A percentile compares a stretch with the other conserved stretches of the same genome.
Conservation (phyloP, 352 stramenopile genomes). For the Pythium phragmiticola region DNA sequence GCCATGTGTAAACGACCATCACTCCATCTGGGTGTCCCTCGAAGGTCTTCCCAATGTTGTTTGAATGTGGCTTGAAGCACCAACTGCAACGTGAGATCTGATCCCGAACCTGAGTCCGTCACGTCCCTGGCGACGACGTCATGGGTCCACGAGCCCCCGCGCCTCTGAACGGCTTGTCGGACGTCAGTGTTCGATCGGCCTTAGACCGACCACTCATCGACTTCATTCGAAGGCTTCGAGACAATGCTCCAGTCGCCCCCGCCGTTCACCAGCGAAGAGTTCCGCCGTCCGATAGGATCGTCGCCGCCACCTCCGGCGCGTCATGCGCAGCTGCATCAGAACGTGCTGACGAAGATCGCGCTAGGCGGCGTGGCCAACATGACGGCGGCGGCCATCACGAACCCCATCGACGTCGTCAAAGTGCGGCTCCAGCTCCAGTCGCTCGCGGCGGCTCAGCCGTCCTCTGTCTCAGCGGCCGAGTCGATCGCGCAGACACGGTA, state of each 20-base stretch:
- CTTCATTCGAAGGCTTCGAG: background rate
- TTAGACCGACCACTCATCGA: background rate
- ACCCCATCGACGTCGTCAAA: slow-evolving; percentile 66
- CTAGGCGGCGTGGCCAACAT: slow-evolving; percentile 65
- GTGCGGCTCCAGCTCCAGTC: slow-evolving; percentile 43
- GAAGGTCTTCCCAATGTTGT: slow-evolving; percentile 6
- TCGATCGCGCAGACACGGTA: slow-evolving; percentile 40
- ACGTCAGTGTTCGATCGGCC: slow-evolving; percentile 7
- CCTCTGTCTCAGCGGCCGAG: background rate
- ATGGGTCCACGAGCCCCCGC: background rate
- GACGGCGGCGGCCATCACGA: slow-evolving; percentile 43
- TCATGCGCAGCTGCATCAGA: slow-evolving; percentile 50
- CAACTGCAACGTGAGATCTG: slow-evolving; percentile 21
- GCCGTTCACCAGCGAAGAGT: slow-evolving; percentile 3
- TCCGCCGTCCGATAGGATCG: background rate
- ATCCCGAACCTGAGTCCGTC: slow-evolving; percentile 8
- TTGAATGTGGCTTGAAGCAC: slow-evolving; percentile 8
- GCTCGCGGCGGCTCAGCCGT: slow-evolving; percentile 1
- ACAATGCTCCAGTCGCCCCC: slow-evolving; percentile 20
- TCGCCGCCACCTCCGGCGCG: slow-evolving; percentile 10
- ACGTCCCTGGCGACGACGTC: slow-evolving; percentile 10
- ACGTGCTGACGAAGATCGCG: slow-evolving; percentile 59
- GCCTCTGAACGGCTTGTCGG: slow-evolving; percentile 9
- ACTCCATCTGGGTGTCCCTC: slow-evolving; percentile 8
- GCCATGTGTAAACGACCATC: slow-evolving; percentile 6